Conservation (phyloP, 2,329 filamentous ascomycete species). For the Coniochaeta prunicola region DNA sequence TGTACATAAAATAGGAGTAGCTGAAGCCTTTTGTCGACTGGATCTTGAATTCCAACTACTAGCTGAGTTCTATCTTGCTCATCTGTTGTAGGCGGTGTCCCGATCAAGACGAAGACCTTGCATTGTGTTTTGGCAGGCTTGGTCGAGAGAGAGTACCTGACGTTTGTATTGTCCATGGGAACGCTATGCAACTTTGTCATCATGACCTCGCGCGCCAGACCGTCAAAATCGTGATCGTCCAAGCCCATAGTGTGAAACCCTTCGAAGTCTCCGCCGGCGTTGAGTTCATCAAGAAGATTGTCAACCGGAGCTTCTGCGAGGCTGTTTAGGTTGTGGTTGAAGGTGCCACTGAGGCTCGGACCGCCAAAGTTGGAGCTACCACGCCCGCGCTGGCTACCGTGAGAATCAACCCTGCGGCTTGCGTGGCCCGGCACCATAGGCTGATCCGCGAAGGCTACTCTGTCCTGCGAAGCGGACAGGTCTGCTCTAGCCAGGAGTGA, state of each 20-base stretch:
- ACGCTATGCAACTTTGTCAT: constrained; percentile 65
- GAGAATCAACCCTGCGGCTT: constrained; percentile 63
- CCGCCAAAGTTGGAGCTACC: constrained; percentile 44
- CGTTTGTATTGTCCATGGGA: constrained; percentile 51
- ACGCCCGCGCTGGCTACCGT: constrained; percentile 59
- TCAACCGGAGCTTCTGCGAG: constrained; percentile 64
- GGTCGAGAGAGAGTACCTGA: constrained; percentile 51
- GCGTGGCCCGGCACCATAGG: constrained; percentile 25
- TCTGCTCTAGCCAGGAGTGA: constrained; percentile 85
- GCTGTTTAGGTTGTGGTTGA: constrained; percentile 47
- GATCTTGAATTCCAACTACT: constrained; percentile 64
- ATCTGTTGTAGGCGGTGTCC: constrained; percentile 48
- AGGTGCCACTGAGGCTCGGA: constrained; percentile 26
- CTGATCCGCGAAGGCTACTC: constrained; percentile 70
- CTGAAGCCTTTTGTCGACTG: constrained; percentile 58
- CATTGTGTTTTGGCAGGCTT: constrained; percentile 46
- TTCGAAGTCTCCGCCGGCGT: constrained; percentile 54
- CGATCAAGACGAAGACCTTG: constrained; percentile 61
- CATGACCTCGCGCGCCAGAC: constrained; percentile 64
- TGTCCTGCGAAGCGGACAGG: constrained; percentile 72
- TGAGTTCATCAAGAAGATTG: constrained; percentile 60
- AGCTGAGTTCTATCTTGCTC: constrained; percentile 46
- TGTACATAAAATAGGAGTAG: constrained; percentile 57
- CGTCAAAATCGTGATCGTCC: constrained; percentile 65
- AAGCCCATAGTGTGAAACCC: constrained; percentile 66